Base-by-base conservation (phyloP, 495 filamentous ascomycete genomes). In the Trichoderma asperelloides region DNA sequence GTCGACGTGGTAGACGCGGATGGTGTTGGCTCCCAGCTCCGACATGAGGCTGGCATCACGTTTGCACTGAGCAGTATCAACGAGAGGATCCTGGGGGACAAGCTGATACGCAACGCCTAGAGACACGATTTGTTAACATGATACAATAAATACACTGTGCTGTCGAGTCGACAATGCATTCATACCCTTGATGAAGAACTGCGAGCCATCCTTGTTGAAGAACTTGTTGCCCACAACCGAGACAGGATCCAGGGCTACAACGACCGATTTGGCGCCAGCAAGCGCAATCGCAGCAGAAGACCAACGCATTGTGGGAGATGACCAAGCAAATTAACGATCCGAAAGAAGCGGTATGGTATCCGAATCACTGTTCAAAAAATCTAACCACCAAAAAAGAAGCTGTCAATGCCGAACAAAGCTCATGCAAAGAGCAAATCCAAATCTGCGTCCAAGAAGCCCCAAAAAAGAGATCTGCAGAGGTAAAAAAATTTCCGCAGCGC, bases 1-100 rank as follows among this genome's bases (percentile, higher is more conserved):
- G 70, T 94, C 89, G 65, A 96, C 92, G 73, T 96, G 92, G 76
- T 96, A 96, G 57, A 96, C 90, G 57, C 92, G 91, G 72, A 96
- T 93, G 23, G 89, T 80, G 74, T 96, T 96, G 75, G 90, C 82
- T 66, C 91, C 91, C 62, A 96, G 76, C 43, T 86, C 85, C 72
- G 90, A 78, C 92, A 96, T 96, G 65, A 91, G 82, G 21, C 77
- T 75, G 49, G 89, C 87, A 79, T 96, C 92, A 62, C 87, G 87
- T 69, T 82, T 77, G 79, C 92, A 96, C 82, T 96, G 92, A 43
- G 81, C 82, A 47, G 82, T 82, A 74, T 95, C 83, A 67, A 89
- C 75, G 70, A 96, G 82, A 23, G 92, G 92, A 73, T 96, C 92
- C 21, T 87, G 81, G 70, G 60, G 66, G 1, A 18, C 18, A 49